Evolutionary conservation across 176 grass and related monocot species (phyloP).

Genomic region (Bromus sterilis): DNA sequence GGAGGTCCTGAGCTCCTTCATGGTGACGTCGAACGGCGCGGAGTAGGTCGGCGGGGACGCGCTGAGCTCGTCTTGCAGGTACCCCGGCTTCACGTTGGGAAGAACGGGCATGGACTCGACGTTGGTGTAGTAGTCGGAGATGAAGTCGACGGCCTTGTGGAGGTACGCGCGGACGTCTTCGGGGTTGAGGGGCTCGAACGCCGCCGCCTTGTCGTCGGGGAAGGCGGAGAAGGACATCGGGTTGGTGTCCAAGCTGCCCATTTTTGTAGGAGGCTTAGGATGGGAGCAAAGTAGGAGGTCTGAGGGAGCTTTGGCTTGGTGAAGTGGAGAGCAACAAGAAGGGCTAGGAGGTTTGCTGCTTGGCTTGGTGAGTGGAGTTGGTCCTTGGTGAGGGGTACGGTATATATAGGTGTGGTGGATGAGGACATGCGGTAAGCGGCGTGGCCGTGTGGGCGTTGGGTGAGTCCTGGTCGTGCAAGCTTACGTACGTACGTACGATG

Average conservation of each 20-base stretch:
- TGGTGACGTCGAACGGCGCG: too few relatives aligned
- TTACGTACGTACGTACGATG: too few relatives aligned
- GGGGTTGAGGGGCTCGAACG: not conserved
- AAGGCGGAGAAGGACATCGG: not conserved
- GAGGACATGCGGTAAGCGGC: too few relatives aligned
- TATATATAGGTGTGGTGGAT: too few relatives aligned
- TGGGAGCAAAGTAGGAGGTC: not conserved
- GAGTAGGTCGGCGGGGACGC: not conserved
- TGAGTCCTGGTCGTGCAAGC: too few relatives aligned
- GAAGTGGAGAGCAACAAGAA: too few relatives aligned
- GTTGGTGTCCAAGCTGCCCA: not conserved
- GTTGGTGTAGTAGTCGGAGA: too few relatives aligned
- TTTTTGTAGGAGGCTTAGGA: not conserved
- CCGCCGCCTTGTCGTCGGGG: not conserved
- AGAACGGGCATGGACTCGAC: not conserved
- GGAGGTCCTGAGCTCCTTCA: not conserved
- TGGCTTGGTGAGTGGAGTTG: too few relatives aligned
- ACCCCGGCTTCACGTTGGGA: not conserved
- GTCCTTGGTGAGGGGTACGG: too few relatives aligned
- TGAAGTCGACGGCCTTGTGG: not conserved
- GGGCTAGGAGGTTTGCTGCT: too few relatives aligned
- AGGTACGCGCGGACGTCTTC: not conserved
- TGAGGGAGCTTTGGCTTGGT: not conserved
- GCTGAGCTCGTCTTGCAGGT: not conserved
- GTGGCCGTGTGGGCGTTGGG: too few relatives aligned